Evolutionary conservation across 2,329 filamentous ascomycete genomes (phyloP), one percentile per base, ranked within the genome.

Genomic region (Lachnellula willkommii): DNA sequence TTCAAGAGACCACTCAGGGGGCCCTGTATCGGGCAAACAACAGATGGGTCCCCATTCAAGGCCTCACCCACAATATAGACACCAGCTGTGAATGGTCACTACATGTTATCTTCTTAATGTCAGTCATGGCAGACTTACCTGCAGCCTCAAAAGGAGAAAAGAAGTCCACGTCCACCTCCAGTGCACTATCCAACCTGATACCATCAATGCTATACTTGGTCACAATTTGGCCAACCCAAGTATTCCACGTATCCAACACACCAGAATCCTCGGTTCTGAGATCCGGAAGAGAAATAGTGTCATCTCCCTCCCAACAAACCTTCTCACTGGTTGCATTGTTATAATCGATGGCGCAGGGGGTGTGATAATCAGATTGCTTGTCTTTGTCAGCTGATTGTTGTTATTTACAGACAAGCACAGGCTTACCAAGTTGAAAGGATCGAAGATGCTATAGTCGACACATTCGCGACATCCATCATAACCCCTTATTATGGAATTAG

Each of bases 31-130:
- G 75, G 76, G 20, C 75, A 82, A 77, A 43, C 75, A 73, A 73
- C 84, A 74, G 68, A 58, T 1, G 79, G 74, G 59, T 79, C 72
- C 28, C 80, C 81, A 35, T 82, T 73, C 50, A 75, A 79, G 3
- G 85, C 81, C 65, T 87, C 84, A 9, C 84, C 83, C 14, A 85
- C 73, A 5, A 77, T 73, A 66, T 83, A 85, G 1, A 85, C 79
- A 4, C 81, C 82, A 1, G 81, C 75, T 2, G 77, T n/a, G 5
- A 24, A 11, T 12, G 15, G 15, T 54, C 24, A 63, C 35, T 24
- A n/a, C 11, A 1, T 26, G 17, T 14, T 14, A 7, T 37, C n/a
- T 17, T 0, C 80, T 70, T 39, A 12, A n/a, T 32, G 9, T 32
- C 28, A 32, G 9, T 32, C 9, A 32, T 2, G 42, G 46, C 28